Evolutionary conservation across 106 monocot genomes (phyloP).

Genomic region (Iris macrosiphon): DNA sequence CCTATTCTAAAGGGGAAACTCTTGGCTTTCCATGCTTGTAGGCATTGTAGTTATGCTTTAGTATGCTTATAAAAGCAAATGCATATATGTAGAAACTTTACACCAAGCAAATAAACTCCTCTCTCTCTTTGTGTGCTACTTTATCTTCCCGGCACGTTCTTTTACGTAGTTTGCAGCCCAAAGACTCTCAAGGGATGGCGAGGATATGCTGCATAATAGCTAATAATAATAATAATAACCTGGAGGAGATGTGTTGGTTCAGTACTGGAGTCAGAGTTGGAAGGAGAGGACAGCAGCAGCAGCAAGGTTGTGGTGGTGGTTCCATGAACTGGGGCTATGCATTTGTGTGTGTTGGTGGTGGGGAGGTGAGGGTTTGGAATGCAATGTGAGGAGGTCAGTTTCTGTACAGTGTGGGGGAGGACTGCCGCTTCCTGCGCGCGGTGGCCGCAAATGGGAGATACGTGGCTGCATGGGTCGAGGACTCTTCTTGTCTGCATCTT

Average conservation of each 20-base stretch:
- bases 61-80: too few relatives aligned
- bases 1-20: too few relatives aligned
- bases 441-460: neutral
- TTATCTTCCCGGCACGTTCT: too few relatives aligned
- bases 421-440: too few relatives aligned
- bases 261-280: neutral
- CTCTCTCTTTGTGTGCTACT: too few relatives aligned
- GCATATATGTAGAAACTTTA: too few relatives aligned
- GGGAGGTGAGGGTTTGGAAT: neutral
- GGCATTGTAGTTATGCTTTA: too few relatives aligned
- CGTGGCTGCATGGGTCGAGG: slow-evolving; percentile 1
- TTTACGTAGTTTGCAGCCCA: too few relatives aligned
- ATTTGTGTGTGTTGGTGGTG: neutral
- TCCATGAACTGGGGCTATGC: slow-evolving; percentile 8
- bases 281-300: neutral
- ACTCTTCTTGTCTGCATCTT: neutral
- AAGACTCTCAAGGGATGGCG: too few relatives aligned
- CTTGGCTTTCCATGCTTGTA: too few relatives aligned
- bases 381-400: neutral
- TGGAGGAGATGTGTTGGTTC: slow-evolving; percentile 4
- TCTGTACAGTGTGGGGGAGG: neutral
- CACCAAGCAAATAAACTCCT: too few relatives aligned
- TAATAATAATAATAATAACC: too few relatives aligned
- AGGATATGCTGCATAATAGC: neutral
- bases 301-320: neutral